Base-by-base conservation (phyloP, 306 rosid species). In the Quercus mongolica region DNA sequence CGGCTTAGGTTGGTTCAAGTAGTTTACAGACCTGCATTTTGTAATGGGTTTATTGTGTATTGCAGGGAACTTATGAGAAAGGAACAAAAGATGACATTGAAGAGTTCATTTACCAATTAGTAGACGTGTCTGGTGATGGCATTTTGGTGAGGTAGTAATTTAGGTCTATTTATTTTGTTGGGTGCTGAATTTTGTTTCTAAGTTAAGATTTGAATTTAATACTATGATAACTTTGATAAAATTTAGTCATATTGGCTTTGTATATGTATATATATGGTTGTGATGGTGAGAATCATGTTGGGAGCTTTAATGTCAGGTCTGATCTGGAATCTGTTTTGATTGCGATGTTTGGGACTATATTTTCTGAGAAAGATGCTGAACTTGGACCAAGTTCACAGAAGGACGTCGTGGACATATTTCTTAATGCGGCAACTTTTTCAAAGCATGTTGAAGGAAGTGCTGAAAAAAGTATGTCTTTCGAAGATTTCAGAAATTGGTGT, bases 401-500 rank as follows among this genome's bases (percentile, higher is more conserved):
- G 31, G 90, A 86, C n/a, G 64, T 68, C 58, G 87, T 85, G 74
- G 83, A 84, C 86, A 81, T 82, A 62, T 95, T 91, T 88, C 85
- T 92, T 68, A 86, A 78, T 82, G 86, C 89, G 56, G 98, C 97
- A 62, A 85, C 74, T 18, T 90, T 95, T 70, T 85, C 94, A 18
- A 62, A 77, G 81, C 87, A 81, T 31, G 82, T 83, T 10, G 88
- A 79, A 71, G 87, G 79, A 44, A 68, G 85, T 76, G 71, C 78
- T 0, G 87, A 85, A 78, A 84, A 85, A 76, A 75, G 79, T 67
- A 82, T 92, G 90, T 85, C 99, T 79, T 87, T 89, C 62, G 92
- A 89, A 85, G 94, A 95, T 84, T 95, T 90, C 89, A 89, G 80
- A 87, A 85, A 84, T 80, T 95, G 98, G 99, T 90, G 92, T 73